A percentile compares a stretch with the other conserved stretches of the same genome.
Conservation (phyloP, 495 filamentous ascomycete species). For the Penicillium goetzii region DNA sequence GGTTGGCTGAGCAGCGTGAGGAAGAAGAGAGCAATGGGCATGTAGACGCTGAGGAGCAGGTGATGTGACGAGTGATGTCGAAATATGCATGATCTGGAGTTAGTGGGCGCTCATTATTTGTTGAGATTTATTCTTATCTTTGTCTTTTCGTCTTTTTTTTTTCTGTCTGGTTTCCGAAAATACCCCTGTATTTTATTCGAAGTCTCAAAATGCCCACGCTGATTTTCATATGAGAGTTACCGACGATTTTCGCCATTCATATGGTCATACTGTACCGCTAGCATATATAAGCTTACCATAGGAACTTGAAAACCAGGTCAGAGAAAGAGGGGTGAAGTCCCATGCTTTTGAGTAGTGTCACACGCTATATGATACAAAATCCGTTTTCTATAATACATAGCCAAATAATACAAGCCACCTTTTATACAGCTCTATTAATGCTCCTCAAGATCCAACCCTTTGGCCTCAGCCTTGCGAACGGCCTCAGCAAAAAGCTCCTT, state of each 20-base stretch:
- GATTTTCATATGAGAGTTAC: neutral
- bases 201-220: neutral
- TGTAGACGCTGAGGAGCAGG: slow-evolving; percentile 1
- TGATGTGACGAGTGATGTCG: neutral
- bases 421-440: slow-evolving; percentile 11
- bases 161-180: neutral
- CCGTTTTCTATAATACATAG: slow-evolving; percentile 12
- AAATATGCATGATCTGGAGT: slow-evolving; percentile 1
- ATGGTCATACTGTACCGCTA: neutral
- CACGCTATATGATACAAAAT: slow-evolving; percentile 10
- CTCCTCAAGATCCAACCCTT: slow-evolving; percentile 22
- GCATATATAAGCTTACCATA: neutral
- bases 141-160: neutral
- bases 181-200: neutral
- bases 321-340: slow-evolving; percentile 2
- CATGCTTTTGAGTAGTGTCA: neutral
- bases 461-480: slow-evolving; percentile 51
- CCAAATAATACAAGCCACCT: neutral
- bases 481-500: slow-evolving; percentile 78
- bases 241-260: no score
- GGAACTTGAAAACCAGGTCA: neutral
- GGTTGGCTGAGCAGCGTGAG: neutral
- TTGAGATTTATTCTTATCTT: neutral
- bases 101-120: neutral
- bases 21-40: neutral